These are phyloP conservation scores for Taiozyma onychis DNA, from an alignment of 1,139 yeast species.

Conservation along the genomic window DNA sequence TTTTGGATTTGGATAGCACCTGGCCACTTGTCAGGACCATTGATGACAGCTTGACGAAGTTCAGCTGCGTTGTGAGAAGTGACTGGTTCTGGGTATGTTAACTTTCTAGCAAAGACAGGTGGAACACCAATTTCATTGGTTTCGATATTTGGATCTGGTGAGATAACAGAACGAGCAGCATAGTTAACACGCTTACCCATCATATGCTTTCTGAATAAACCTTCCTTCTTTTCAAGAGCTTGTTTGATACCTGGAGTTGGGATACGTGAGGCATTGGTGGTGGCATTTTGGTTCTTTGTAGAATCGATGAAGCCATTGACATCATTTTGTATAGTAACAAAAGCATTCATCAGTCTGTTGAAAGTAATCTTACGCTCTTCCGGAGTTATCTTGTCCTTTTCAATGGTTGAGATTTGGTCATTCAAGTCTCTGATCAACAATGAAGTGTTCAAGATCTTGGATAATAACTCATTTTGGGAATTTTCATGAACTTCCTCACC, in stretches of 20 bases:
- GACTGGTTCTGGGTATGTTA: slow-evolving; percentile 98
- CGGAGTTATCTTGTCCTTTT: slow-evolving; percentile 58
- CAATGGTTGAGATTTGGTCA: slow-evolving; percentile 59
- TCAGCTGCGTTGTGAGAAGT: slow-evolving; percentile 90
- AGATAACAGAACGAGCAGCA: slow-evolving; percentile 98
- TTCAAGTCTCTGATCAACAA: slow-evolving; percentile 82
- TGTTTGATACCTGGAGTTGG: slow-evolving; percentile 96
- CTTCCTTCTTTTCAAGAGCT: slow-evolving; percentile 97
- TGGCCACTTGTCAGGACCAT: slow-evolving; percentile 98
- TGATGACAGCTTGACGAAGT: slow-evolving; percentile 89
- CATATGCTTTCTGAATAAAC: slow-evolving; percentile 97
- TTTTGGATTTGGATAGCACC: slow-evolving; percentile 97
- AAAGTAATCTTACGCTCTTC: slow-evolving; percentile 74
- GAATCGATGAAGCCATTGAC: slow-evolving; percentile 93
- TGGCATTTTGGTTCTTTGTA: slow-evolving; percentile 70
- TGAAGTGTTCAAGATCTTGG: slow-evolving; percentile 75
- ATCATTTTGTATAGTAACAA: slow-evolving; percentile 91
- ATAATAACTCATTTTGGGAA: slow-evolving; percentile 81
- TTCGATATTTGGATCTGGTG: slow-evolving; percentile 97
- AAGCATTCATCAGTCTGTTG: slow-evolving; percentile 89
- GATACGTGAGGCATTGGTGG: slow-evolving; percentile 44
- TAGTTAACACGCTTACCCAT: slow-evolving; percentile 99
- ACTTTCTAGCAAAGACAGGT: slow-evolving; percentile 92
- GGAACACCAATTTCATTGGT: slow-evolving; percentile 99
- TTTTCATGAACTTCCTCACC: slow-evolving; percentile 97